Evolutionary conservation across 768 basidiomycete species (phyloP).

Genomic region (Lepiota brunneoincarnata): DNA sequence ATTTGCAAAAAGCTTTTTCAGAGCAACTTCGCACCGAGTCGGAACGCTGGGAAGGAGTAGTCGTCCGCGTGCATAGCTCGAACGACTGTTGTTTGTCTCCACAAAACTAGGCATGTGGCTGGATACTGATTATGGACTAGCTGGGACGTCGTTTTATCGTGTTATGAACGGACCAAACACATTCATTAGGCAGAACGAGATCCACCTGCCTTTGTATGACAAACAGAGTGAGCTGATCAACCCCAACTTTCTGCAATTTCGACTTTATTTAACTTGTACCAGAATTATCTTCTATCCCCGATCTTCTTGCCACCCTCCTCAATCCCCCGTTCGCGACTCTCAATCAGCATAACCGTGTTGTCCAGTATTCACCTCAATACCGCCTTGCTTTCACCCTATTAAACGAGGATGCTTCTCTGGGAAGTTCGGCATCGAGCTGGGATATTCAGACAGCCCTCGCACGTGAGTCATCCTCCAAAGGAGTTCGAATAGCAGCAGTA

Average conservation of each 20-base stretch:
- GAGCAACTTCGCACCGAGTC: constrained; percentile 24
- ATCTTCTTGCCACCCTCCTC: constrained; percentile 3
- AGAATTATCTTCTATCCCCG: constrained; percentile 15
- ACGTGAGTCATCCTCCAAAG: constrained; percentile 41
- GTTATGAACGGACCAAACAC: neutral
- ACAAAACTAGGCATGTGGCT: neutral
- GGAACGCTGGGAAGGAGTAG: constrained; percentile 9
- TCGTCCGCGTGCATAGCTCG: neutral
- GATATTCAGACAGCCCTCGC: constrained; percentile 62
- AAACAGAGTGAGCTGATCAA: constrained; percentile 1
- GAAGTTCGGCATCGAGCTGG: constrained; percentile 64
- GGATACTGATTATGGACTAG: neutral
- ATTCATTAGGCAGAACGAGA: constrained; percentile 1
- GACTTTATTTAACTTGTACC: constrained; percentile 35
- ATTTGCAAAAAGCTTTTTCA: constrained; percentile 22
- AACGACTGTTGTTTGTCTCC: constrained; percentile 7
- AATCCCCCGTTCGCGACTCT: neutral
- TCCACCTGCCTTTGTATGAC: constrained; percentile 3
- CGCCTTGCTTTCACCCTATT: constrained; percentile 90
- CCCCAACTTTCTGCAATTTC: constrained; percentile 24
- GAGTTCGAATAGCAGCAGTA: neutral
- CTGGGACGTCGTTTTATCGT: neutral
- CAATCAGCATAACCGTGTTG: constrained; percentile 32
- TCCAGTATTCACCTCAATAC: constrained; percentile 79
- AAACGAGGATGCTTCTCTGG: constrained; percentile 82